Evolutionary conservation across 345 rosid genomes (phyloP).

Genomic region (Salix koriyanagi): DNA sequence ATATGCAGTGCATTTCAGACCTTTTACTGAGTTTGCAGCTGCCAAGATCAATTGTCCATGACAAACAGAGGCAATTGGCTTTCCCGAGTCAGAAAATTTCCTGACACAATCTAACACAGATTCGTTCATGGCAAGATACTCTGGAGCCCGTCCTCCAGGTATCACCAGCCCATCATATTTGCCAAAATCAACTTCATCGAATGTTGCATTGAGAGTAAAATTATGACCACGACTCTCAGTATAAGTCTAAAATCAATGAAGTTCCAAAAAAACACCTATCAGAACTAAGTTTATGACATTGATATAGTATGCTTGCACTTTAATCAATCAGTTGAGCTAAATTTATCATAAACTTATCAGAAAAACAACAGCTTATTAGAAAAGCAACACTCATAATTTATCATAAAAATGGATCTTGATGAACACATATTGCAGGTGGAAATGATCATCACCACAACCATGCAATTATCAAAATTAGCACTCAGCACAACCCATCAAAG

Average conservation of each 20-base stretch:
- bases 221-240: conserved; percentile 77
- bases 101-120: conserved; percentile 60
- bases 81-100: conserved; percentile 48
- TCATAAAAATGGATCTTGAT: background rate
- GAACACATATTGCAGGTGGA: background rate
- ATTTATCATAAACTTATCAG: no score
- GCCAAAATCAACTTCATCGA: conserved; percentile 52
- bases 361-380: conserved; percentile 40
- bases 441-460: no score
- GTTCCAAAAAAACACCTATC: background rate
- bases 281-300: conserved; percentile 23
- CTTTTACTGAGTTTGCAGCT: conserved; percentile 52
- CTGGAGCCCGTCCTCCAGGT: conserved; percentile 95
- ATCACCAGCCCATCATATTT: conserved; percentile 72
- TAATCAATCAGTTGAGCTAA: background rate
- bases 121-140: conserved; percentile 60
- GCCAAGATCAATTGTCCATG: conserved; percentile 80
- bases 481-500: no score
- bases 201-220: conserved; percentile 72
- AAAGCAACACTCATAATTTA: conserved; percentile 48
- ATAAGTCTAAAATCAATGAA: conserved; percentile 46
- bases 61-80: conserved; percentile 69
- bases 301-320: conserved; percentile 32
- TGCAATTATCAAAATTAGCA: no score
- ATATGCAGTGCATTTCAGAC: conserved; percentile 61